Evolutionary conservation across 352 stramenopile genomes (phyloP).

Genomic region (Plasmopara halstedii): DNA sequence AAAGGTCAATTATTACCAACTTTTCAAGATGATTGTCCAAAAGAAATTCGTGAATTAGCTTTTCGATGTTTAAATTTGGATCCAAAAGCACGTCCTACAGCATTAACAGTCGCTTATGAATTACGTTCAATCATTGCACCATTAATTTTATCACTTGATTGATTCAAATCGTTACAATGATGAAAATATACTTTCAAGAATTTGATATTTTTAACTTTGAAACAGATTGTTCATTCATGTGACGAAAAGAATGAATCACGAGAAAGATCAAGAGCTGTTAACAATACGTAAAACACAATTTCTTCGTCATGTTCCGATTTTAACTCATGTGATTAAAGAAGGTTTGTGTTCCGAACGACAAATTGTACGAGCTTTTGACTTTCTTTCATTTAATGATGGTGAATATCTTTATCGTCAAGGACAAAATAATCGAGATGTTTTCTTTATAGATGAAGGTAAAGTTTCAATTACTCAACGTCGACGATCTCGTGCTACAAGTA

Average conservation of each 20-base stretch:
- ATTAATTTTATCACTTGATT: no score
- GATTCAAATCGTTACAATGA: no score
- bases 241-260: neutral
- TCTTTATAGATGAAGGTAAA: slow-evolving; percentile 66
- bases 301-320: slow-evolving; percentile 39
- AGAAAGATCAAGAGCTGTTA: neutral
- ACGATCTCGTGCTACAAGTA: slow-evolving; percentile 17
- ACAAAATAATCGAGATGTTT: slow-evolving; percentile 42
- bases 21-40: slow-evolving; percentile 41
- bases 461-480: slow-evolving; percentile 59
- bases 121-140: no score
- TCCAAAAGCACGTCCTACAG: slow-evolving; percentile 53
- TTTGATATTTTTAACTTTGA: neutral
- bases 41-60: slow-evolving; percentile 43
- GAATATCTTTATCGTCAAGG: slow-evolving; percentile 68
- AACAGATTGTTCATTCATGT: neutral
- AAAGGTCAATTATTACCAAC: slow-evolving; percentile 48
- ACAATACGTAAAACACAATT: slow-evolving; percentile 43
- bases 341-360: slow-evolving; percentile 38
- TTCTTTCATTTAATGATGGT: slow-evolving; percentile 32
- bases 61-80: slow-evolving; percentile 61
- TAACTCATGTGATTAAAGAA: slow-evolving; percentile 37
- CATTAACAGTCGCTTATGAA: slow-evolving; percentile 24
- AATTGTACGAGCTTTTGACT: slow-evolving; percentile 28
- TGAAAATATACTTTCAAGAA: slow-evolving; percentile 8